Evolutionary conservation across 2,329 filamentous ascomycete genomes (phyloP), one percentile per base, ranked within the genome.

Genomic region (Aspergillus calidoustus): DNA sequence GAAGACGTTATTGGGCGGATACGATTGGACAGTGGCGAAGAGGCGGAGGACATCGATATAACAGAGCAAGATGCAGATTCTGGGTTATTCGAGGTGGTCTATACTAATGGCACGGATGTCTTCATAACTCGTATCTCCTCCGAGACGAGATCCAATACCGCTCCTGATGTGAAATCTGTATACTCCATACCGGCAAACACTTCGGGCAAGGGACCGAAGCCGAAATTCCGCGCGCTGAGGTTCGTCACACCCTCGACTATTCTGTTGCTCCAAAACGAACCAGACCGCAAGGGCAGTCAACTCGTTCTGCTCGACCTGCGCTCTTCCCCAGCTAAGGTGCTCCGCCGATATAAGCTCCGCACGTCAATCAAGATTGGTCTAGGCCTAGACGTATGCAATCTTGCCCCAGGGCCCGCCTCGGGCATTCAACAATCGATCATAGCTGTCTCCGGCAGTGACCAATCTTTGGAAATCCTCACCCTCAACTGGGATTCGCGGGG

Each of bases 371-470:
- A 89, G 60, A 89, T 91, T 59, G 91, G 91, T 4, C 90, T 91
- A 0, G 90, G 90, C 9, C 82, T 98, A 54, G 91, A 95, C 54
- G 87, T 94, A 54, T 87, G 87, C 62, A 87, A 89, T 61, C 83
- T 97, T 9, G 34, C 34, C 34, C 34, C 15, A 13, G 83, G 85
- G 9, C 79, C 85, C 7, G 76, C 82, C 1, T 80, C 87, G 55
- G 86, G 85, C 56, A 87, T 90, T 62, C 86, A 89, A 51, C 92
- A 97, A 77, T 90, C 92, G 66, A 86, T 90, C 51, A 84, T 97
- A 66, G 93, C 93, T 7, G 87, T 96, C 15, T 91, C 91, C 3
- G 90, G 89, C 8, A 90, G 91, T 69, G 91, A 96, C 74, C 87
- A 88, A 63, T 92, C 91, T 11, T 89, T 97, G 66, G 87, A 86